Base-by-base conservation (phyloP, 179 eudicot genomes). In the Heliamphora pulchella region DNA sequence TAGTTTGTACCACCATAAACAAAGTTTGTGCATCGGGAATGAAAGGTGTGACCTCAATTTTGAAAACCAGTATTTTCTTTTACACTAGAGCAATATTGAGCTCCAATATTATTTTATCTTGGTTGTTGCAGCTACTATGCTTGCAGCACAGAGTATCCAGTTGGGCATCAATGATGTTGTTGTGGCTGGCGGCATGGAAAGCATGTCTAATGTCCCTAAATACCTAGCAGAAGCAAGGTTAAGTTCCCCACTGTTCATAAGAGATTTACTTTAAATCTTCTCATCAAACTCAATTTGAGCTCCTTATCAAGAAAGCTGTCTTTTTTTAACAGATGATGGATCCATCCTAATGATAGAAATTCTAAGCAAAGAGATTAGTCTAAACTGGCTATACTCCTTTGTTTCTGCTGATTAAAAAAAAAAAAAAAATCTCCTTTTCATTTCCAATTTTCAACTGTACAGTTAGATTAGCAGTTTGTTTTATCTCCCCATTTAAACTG, bases 11-110 rank as follows among this genome's bases (percentile, higher is more conserved):
- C 75, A 92, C 98, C 61, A 80, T 95, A 68, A 93, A 95, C 90
- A 95, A 95, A 92, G 98, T 95, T 58, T 95, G 98, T 75, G 94
- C 98, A 46, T 95, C 98, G 71, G 98, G 98, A 71, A 89, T 95
- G 98, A 95, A 95, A 92, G 98, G 98, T 95, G 64, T 46, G 87
- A 58, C n/a, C 41, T n/a, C 75, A 73, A 41, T 75, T 57, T 46
- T 5, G 31, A 7, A 61, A 62, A 74, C 39, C 13, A 58, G 8
- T 75, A 9, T 62, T 59, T 43, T 59, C 15, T 44, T 75, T 58
- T 55, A 20, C 14, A 43, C 22, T 59, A 43, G 39, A 58, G 22
- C 8, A 17, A 75, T 46, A 75, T 75, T 58, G 64, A 17, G 18
- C 48, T 20, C 10, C 44, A 58, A 47, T 18, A 43, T 5, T 86